phyloP scores from a whole-genome alignment of 495 filamentous ascomycete genomes.

The Xylaria bambusicola region DNA sequence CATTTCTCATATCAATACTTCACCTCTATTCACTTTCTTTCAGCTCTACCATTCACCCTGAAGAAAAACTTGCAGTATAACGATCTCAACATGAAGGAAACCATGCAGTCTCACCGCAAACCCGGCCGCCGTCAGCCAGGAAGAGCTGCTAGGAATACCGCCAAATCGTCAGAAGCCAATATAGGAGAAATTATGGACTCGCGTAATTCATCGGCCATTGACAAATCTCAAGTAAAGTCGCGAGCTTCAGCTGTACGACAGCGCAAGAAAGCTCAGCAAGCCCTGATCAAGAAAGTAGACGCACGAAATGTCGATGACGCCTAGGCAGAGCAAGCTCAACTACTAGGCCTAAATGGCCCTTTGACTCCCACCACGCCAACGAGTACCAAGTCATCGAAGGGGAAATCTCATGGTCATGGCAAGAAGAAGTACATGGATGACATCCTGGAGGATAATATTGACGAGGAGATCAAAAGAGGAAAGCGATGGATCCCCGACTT shows the following conservation, averaged over 20 bases:
- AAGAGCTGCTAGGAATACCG: neutral
- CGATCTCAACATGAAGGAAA: neutral
- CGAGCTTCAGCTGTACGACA: neutral
- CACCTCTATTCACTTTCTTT: neutral
- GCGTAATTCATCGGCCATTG: neutral
- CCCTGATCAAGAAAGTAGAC: conserved; percentile 10
- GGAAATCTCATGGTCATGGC: neutral
- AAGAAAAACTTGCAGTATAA: neutral
- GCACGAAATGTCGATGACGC: neutral
- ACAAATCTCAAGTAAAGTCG: neutral
- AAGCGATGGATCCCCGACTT: conserved; percentile 12
- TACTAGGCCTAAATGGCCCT: neutral
- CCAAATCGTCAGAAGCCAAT: neutral
- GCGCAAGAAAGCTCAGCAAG: neutral
- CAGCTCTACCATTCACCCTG: neutral
- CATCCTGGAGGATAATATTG: neutral
- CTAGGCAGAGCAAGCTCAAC: conserved; percentile 1
- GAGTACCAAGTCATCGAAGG: neutral
- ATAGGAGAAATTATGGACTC: neutral
- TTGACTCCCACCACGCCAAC: neutral
- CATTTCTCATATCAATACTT: too few species aligned
- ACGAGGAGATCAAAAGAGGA: neutral
- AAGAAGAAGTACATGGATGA: conserved; percentile 11
- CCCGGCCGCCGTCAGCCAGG: neutral
- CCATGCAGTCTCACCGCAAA: neutral